phyloP scores from a whole-genome alignment of 257 asterid species.

The Scutellaria barbata region DNA sequence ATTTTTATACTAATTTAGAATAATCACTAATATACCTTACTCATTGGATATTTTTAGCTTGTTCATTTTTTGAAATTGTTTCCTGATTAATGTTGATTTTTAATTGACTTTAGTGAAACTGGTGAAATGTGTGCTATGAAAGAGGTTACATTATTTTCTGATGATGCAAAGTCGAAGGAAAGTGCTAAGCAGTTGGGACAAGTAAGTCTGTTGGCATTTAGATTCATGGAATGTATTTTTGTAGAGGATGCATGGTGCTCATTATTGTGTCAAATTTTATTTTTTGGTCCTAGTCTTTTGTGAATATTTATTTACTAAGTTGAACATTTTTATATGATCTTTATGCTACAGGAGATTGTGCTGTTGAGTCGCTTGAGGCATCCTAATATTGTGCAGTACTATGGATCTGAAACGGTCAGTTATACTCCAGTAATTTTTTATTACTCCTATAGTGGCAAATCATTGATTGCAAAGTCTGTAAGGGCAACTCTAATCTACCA shows the following conservation, averaged over 20 bases:
- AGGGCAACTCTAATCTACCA: slow-evolving; percentile 8
- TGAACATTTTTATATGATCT: slow-evolving; percentile 29
- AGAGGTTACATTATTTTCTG: slow-evolving; percentile 93
- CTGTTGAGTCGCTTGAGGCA: slow-evolving; percentile 90
- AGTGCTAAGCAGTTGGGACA: slow-evolving; percentile 96
- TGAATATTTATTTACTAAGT: slow-evolving; percentile 18
- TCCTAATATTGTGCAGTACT: slow-evolving; percentile 94
- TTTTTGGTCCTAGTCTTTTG: neutral
- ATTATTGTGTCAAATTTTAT: slow-evolving; percentile 7
- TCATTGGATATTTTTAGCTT: slow-evolving; percentile 1
- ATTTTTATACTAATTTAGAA: slow-evolving; percentile 23
- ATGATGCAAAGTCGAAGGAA: slow-evolving; percentile 95
- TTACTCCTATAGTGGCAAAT: neutral
- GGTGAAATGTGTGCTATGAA: slow-evolving; percentile 99
- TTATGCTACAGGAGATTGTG: slow-evolving; percentile 76
- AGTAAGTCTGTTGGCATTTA: slow-evolving; percentile 53
- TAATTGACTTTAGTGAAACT: slow-evolving; percentile 66
- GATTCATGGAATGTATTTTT: slow-evolving; percentile 21
- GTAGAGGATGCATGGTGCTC: slow-evolving; percentile 7
- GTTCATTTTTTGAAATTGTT: slow-evolving; percentile 23
- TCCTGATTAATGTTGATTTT: slow-evolving; percentile 32
- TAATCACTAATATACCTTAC: neutral
- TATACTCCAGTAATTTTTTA: neutral
- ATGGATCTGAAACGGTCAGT: slow-evolving; percentile 93
- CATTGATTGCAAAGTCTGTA: slow-evolving; percentile 22